A percentile compares a stretch with the other conserved stretches of the same genome.
phyloP scores from a whole-genome alignment of 768 basidiomycete species.

The Ephemerocybe angulata region DNA sequence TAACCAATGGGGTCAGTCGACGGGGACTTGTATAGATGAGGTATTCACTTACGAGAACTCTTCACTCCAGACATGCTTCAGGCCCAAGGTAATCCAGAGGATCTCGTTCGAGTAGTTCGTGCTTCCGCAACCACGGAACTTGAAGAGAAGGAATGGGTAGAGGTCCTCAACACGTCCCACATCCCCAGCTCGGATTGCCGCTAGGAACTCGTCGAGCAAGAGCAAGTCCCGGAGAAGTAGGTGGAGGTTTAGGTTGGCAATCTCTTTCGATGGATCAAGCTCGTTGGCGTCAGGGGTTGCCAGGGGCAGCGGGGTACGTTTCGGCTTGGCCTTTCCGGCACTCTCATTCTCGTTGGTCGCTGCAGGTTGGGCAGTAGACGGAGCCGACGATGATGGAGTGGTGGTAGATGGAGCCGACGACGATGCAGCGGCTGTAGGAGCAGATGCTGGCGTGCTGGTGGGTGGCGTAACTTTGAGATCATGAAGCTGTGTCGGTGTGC shows the following conservation, averaged over 20 bases:
- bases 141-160: slow-evolving; percentile 12
- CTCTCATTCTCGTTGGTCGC: background rate
- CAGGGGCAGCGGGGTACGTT: background rate
- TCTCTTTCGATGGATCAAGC: slow-evolving; percentile 9
- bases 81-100: background rate
- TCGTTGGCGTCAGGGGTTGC: background rate
- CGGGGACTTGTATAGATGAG: background rate
- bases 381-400: too few relatives aligned
- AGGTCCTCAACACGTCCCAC: slow-evolving; percentile 26
- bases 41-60: slow-evolving; percentile 11
- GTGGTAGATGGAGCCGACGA: too few relatives aligned
- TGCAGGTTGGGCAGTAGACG: too few relatives aligned
- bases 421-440: too few relatives aligned
- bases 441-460: too few relatives aligned
- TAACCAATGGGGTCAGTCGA: background rate
- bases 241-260: slow-evolving; percentile 15
- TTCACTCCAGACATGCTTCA: background rate
- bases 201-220: slow-evolving; percentile 17
- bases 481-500: background rate
- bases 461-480: background rate
- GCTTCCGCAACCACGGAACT: slow-evolving; percentile 22
- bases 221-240: slow-evolving; percentile 23
- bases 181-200: slow-evolving; percentile 23
- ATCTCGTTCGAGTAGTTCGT: slow-evolving; percentile 25
- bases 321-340: too few relatives aligned